Conservation (phyloP, 352 stramenopile genomes). For the Globisporangium okanoganense region DNA sequence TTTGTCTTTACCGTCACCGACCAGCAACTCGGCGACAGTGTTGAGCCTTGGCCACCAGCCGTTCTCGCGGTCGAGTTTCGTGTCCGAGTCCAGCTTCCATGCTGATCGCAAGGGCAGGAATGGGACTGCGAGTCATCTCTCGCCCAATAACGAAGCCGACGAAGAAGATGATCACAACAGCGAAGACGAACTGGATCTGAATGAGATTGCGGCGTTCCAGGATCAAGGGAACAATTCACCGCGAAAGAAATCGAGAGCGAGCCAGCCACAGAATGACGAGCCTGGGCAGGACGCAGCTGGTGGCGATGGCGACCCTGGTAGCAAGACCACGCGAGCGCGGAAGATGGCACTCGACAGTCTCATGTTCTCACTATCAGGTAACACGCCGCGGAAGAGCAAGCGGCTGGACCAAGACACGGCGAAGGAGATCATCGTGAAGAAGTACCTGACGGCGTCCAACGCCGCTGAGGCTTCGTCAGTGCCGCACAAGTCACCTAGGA, state of each 20-base stretch:
- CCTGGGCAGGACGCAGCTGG: constrained; percentile 14
- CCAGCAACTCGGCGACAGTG: constrained; percentile 9
- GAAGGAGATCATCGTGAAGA: constrained; percentile 41
- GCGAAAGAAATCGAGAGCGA: neutral
- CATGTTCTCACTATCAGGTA: constrained; percentile 19
- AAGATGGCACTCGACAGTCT: constrained; percentile 50
- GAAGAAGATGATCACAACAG: constrained; percentile 13
- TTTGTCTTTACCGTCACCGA: neutral
- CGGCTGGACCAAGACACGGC: constrained; percentile 34
- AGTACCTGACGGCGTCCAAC: constrained; percentile 29
- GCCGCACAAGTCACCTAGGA: neutral
- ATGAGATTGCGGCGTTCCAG: neutral
- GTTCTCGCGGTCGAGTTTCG: constrained; percentile 14
- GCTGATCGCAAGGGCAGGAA: neutral
- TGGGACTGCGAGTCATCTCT: neutral
- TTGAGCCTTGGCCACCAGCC: constrained; percentile 3
- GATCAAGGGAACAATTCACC: neutral
- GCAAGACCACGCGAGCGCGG: constrained; percentile 18
- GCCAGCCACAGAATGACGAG: neutral
- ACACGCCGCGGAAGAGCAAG: constrained; percentile 28
- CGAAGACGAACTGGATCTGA: neutral
- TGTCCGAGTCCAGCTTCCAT: constrained; percentile 11
- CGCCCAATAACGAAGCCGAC: constrained; percentile 12
- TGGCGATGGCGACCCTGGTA: neutral
- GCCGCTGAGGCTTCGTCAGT: neutral